Evolutionary conservation across 495 filamentous ascomycete species (phyloP), one percentile per base, ranked within the genome.

Genomic region (Annulohypoxylon bovei): DNA sequence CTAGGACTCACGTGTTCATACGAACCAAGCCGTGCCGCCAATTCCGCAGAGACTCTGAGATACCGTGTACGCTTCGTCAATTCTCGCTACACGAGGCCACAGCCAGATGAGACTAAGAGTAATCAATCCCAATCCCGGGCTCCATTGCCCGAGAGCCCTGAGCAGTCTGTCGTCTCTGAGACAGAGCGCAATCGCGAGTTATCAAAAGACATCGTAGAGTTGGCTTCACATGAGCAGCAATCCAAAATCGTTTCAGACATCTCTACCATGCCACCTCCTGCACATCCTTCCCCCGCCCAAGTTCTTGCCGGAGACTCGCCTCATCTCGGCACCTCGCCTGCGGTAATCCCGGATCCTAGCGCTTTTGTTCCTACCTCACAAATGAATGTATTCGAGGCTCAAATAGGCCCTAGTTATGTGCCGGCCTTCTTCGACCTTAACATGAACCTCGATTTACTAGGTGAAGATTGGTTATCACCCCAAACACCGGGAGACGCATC

Each of bases 341-440:
- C 52, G 44, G 49, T 37, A 5, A 55, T 69, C 16, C 18, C 42
- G 30, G 65, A 62, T 11, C 42, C 22, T 39, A 33, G 14, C 25
- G 14, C 25, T 4, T 55, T 56, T 37, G 55, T 11, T 12, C 16
- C 59, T 23, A 46, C 44, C 20, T 50, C 52, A 44, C 58, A 69
- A 14, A 9, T 63, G 27, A 42, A 58, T 53, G 44, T 7, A 4
- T 69, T 63, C 20, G 66, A 58, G 22, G n/a, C 52, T 20, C 42
- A 16, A 1, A 44, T 62, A 18, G 59, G 57, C 12, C 11, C 52
- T n/a, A 52, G 30, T 5, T 69, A 69, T 25, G 32, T 59, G 25
- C 66, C 66, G 8, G 66, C 66, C 12, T 69, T 69, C 59, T 68
- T 68, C 50, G 66, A 69, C 20, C 32, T 62, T 25, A 63, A 69